Conservation (phyloP, 2,329 filamentous ascomycete genomes). For the Epichloe sibirici region DNA sequence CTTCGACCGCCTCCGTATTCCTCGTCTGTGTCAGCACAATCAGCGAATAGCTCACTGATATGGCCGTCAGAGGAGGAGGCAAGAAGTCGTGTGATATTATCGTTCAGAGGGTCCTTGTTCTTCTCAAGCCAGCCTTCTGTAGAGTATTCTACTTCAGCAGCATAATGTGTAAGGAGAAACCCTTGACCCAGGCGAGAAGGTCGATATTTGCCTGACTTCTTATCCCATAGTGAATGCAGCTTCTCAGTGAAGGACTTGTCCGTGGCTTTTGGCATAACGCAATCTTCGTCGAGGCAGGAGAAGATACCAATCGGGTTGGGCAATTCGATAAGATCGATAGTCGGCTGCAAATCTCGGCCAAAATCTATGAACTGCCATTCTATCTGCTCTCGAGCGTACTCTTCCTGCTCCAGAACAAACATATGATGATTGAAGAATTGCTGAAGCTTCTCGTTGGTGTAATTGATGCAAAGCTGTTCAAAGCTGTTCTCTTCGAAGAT, state of each 20-base stretch:
- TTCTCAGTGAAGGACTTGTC: constrained; percentile 97
- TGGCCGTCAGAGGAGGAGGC: constrained; percentile 74
- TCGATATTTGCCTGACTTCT: constrained; percentile 88
- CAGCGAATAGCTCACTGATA: constrained; percentile 71
- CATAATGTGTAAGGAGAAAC: constrained; percentile 94
- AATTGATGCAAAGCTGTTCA: constrained; percentile 98
- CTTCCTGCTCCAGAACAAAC: constrained; percentile 97
- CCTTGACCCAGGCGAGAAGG: constrained; percentile 79
- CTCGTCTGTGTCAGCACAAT: constrained; percentile 76
- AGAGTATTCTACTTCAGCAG: constrained; percentile 93
- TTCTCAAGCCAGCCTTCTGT: constrained; percentile 95
- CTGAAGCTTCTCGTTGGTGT: constrained; percentile 97
- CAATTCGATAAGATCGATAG: constrained; percentile 92
- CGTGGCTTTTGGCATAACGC: constrained; percentile 96
- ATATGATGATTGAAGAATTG: constrained; percentile 99
- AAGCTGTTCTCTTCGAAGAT: constrained; percentile 99
- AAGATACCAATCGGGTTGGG: constrained; percentile 98
- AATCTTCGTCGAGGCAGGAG: constrained; percentile 94
- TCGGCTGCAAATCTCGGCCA: constrained; percentile 89
- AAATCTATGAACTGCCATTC: constrained; percentile 99
- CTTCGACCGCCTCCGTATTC: constrained; percentile 55
- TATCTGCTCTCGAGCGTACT: constrained; percentile 94
- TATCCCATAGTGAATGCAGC: constrained; percentile 91
- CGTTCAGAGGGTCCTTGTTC: constrained; percentile 96
- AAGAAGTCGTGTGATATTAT: constrained; percentile 85